A percentile compares a stretch with the other conserved stretches of the same genome.
Evolutionary conservation across 495 filamentous ascomycete species (phyloP).

Genomic region (Bathelium albidoporum): DNA sequence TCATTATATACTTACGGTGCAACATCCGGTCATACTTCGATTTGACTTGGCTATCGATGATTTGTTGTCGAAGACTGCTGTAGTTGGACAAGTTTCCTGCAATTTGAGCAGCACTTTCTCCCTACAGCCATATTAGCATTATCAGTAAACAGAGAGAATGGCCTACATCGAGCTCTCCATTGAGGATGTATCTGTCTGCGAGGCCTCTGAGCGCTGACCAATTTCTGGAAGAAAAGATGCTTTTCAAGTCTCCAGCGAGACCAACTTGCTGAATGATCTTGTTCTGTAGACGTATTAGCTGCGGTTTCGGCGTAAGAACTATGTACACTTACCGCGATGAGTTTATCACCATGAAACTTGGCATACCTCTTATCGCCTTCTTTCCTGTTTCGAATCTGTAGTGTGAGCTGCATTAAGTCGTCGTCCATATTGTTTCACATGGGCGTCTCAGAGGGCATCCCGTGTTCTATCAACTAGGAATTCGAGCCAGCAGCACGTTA

Average conservation of each 20-base stretch:
- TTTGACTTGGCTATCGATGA: conserved; percentile 6
- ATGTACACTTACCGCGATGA: neutral
- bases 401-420: conserved; percentile 2
- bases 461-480: conserved; percentile 1
- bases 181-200: neutral
- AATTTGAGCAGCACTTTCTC: conserved; percentile 4
- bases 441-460: neutral
- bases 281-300: neutral
- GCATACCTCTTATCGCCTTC: conserved; percentile 4
- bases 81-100: conserved; percentile 2
- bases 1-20: conserved; percentile 3
- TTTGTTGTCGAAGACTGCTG: conserved; percentile 4
- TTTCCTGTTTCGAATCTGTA: conserved; percentile 5
- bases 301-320: neutral
- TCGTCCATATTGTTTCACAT: conserved; percentile 2
- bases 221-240: conserved; percentile 5
- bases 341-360: conserved; percentile 1
- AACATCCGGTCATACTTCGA: conserved; percentile 5
- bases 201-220: conserved; percentile 1
- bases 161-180: conserved; percentile 2
- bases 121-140: neutral
- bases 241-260: conserved; percentile 3
- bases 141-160: neutral
- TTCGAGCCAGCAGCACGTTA: conserved; percentile 3
- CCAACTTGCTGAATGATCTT: conserved; percentile 1